These are phyloP conservation scores for Drechslerella coelobrocha DNA, from an alignment of 2,329 filamentous ascomycete genomes.

Conservation along the genomic window DNA sequence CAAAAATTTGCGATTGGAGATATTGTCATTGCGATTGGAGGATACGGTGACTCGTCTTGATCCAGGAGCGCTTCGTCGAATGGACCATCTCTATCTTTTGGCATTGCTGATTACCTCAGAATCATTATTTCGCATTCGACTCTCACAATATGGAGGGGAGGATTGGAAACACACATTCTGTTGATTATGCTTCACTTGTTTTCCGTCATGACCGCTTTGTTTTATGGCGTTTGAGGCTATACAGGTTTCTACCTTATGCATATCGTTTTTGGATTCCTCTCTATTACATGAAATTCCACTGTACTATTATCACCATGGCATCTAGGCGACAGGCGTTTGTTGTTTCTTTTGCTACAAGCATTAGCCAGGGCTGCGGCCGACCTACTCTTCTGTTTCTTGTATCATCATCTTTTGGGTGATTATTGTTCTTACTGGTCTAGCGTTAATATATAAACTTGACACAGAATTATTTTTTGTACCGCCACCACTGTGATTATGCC, in stretches of 20 bases:
- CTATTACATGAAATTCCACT: constrained; percentile 7
- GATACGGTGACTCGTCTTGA: constrained; percentile 34
- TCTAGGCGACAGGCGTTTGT: constrained; percentile 46
- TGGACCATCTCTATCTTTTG: neutral
- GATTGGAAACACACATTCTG: no score
- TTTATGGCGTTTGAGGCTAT: constrained; percentile 9
- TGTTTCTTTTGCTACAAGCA: constrained; percentile 15
- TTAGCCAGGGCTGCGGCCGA: constrained; percentile 14
- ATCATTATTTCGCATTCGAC: constrained; percentile 15
- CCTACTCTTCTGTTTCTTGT: neutral
- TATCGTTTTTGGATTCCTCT: neutral
- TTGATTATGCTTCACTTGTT: constrained; percentile 6
- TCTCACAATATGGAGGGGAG: constrained; percentile 52
- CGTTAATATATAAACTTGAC: neutral
- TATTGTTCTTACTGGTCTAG: neutral
- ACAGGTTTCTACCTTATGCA: constrained; percentile 14
- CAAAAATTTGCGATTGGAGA: constrained; percentile 46
- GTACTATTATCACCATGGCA: constrained; percentile 19
- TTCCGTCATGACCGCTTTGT: neutral
- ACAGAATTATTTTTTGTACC: neutral
- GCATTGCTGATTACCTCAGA: neutral
- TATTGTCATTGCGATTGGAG: constrained; percentile 45
- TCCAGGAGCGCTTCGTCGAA: neutral
- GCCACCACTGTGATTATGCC: neutral
- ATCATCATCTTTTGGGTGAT: neutral